Conservation (phyloP, 179 eudicot species). For the Heliamphora pulchella region DNA sequence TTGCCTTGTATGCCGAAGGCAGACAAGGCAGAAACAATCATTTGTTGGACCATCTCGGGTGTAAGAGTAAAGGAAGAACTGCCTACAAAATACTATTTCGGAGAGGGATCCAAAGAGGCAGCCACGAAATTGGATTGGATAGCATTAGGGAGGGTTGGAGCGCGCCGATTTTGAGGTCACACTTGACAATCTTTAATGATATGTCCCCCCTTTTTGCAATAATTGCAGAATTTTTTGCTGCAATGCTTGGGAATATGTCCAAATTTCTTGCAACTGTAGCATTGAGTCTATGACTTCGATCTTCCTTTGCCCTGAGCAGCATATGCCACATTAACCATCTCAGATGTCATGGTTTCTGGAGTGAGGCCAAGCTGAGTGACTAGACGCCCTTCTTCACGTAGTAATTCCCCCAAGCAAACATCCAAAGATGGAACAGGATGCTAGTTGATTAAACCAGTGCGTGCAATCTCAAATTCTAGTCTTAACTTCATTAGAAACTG, state of each 20-base stretch:
- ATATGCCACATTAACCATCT: constrained; percentile 7
- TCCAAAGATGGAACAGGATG: constrained; percentile 4
- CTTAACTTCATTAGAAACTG: constrained; percentile 3
- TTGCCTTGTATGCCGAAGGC: constrained; percentile 14
- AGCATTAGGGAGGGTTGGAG: neutral
- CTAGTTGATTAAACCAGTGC: neutral
- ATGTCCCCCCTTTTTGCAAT: constrained; percentile 10
- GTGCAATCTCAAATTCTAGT: constrained; percentile 9
- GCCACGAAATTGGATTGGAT: neutral
- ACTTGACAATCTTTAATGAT: neutral
- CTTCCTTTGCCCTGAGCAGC: constrained; percentile 8
- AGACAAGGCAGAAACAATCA: constrained; percentile 12
- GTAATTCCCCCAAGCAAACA: neutral
- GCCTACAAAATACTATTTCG: neutral
- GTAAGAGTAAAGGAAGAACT: neutral
- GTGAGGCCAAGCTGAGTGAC: neutral
- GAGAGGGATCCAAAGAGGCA: neutral
- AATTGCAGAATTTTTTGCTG: constrained; percentile 10
- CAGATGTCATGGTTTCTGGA: neutral
- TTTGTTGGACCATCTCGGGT: constrained; percentile 5
- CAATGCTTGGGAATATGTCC: constrained; percentile 11
- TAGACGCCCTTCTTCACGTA: constrained; percentile 9
- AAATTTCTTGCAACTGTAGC: constrained; percentile 12
- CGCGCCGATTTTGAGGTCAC: neutral
- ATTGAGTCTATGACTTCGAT: neutral